Evolutionary conservation across 2,329 filamentous ascomycete genomes (phyloP), one percentile per base, ranked within the genome.

Genomic region (Neofusicoccum ribis): DNA sequence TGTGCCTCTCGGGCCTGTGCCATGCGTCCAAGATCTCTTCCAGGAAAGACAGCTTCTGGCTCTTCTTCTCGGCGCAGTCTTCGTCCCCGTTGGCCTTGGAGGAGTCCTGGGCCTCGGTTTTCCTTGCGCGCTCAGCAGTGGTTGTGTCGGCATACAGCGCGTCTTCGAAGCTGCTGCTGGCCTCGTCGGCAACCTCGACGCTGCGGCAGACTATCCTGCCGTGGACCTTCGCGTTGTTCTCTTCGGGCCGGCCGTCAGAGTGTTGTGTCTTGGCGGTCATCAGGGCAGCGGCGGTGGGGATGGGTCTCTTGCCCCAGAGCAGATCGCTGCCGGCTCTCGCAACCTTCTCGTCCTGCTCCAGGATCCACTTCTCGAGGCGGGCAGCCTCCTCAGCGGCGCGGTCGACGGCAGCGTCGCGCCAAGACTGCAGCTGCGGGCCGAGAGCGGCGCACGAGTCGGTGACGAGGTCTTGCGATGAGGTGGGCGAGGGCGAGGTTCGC

Each of bases 401-500:
- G 8, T 65, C 51, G 23, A 52, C 43, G n/a, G 51, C 20, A 27
- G 52, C 63, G 5, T 65, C 52, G 11, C 63, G 63, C 63, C 52
- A 65, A 9, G 51, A 31, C 37, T 65, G 63, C 31, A 65, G 46
- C 17, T 58, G 51, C 8, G 63, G 63, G 36, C 63, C 63, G 15
- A 65, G 63, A 5, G 52, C 63, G 14, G 63, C 52, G 15, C 52
- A 65, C 31, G 63, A 50, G 63, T 65, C 51, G 51, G 63, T 58
- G 20, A 56, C 44, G 8, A 49, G n/a, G 34, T 44, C 36, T 34
- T 39, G 36, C 17, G 63, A 34, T 1, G 63, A 65, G 6, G 51
- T 39, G 34, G 63, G 44, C 31, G 56, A 60, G n/a, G 56, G 56
- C 11, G 56, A 60, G 31, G 31, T 20, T 15, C 31, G 56, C 15